Percentiles rank a stretch among this genome's conserved stretches.
Conservation (phyloP, 139 green algal species). For the Pleodorina starrii region DNA sequence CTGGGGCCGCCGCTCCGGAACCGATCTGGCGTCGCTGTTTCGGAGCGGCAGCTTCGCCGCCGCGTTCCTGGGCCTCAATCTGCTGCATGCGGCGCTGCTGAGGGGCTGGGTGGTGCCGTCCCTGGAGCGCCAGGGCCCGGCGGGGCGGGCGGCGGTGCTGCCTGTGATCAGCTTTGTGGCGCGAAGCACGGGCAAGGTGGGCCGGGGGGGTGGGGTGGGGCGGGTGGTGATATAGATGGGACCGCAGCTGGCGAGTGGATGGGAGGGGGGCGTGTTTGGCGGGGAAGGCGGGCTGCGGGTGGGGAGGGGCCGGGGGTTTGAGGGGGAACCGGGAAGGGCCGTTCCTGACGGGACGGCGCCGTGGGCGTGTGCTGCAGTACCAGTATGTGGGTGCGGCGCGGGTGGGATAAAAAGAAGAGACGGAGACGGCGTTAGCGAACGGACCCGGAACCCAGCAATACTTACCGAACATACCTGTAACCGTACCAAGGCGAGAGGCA, state of each 20-base stretch:
- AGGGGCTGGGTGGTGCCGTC: not conserved
- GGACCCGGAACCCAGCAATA: too few relatives aligned
- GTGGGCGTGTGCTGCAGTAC: too few relatives aligned
- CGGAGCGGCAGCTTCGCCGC: not conserved
- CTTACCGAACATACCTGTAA: too few relatives aligned
- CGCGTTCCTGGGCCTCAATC: not conserved
- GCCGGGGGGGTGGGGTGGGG: not conserved
- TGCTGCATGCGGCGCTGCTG: conserved; percentile 23
- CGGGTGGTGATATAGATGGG: not conserved
- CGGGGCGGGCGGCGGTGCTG: not conserved
- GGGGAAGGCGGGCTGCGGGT: too few relatives aligned
- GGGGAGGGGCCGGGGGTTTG: too few relatives aligned
- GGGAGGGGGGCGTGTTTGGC: not conserved
- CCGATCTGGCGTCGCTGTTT: conserved; percentile 3
- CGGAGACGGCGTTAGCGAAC: too few relatives aligned
- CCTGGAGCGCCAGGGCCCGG: not conserved
- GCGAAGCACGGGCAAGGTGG: conserved; percentile 41
- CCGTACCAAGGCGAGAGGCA: too few relatives aligned
- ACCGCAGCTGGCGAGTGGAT: too few relatives aligned
- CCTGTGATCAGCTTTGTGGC: conserved; percentile 34
- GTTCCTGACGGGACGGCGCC: too few relatives aligned
- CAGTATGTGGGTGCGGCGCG: too few relatives aligned
- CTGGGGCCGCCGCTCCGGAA: conserved; percentile 15
- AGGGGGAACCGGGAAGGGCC: too few relatives aligned
- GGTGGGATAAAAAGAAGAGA: too few relatives aligned